phyloP scores from a whole-genome alignment of 2,329 filamentous ascomycete species.

The Teratosphaeriaceae sp. region DNA sequence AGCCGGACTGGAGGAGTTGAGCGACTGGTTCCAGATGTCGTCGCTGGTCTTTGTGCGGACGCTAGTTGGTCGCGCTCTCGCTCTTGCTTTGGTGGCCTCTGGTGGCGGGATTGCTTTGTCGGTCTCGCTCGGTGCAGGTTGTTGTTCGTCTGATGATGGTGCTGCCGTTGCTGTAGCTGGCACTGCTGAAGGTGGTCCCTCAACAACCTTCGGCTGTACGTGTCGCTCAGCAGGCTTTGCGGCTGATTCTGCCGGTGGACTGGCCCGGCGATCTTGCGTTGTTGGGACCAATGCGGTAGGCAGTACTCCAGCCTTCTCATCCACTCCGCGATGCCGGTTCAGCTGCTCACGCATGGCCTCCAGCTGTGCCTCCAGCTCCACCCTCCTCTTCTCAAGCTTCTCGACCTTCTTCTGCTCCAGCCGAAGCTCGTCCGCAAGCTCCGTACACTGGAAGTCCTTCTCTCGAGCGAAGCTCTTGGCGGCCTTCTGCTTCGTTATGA shows the following conservation, averaged over 20 bases:
- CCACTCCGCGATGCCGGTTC: too few species aligned
- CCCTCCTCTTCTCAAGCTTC: constrained; percentile 56
- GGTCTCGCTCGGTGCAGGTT: too few species aligned
- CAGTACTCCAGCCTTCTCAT: too few species aligned
- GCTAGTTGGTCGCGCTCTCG: constrained; percentile 1
- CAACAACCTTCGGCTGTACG: background rate
- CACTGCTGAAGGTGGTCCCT: background rate
- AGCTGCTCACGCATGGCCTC: constrained; percentile 33
- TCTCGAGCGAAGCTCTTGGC: constrained; percentile 72
- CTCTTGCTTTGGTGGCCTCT: background rate
- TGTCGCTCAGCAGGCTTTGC: background rate
- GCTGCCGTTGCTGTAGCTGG: background rate
- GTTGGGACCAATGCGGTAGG: background rate
- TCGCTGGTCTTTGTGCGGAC: constrained; percentile 9
- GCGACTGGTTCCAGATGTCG: constrained; percentile 22
- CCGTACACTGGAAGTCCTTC: constrained; percentile 65
- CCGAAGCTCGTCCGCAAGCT: constrained; percentile 58
- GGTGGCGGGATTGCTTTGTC: background rate
- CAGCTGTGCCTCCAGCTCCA: constrained; percentile 55
- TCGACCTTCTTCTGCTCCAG: constrained; percentile 61
- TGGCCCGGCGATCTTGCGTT: background rate
- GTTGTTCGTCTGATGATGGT: background rate
- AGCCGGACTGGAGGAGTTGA: constrained; percentile 12
- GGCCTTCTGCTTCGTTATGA: constrained; percentile 72
- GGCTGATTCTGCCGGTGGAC: background rate